These are phyloP conservation scores for Zymoseptoria crescenta DNA, from an alignment of 2,329 filamentous ascomycete species.

Conservation along the genomic window DNA sequence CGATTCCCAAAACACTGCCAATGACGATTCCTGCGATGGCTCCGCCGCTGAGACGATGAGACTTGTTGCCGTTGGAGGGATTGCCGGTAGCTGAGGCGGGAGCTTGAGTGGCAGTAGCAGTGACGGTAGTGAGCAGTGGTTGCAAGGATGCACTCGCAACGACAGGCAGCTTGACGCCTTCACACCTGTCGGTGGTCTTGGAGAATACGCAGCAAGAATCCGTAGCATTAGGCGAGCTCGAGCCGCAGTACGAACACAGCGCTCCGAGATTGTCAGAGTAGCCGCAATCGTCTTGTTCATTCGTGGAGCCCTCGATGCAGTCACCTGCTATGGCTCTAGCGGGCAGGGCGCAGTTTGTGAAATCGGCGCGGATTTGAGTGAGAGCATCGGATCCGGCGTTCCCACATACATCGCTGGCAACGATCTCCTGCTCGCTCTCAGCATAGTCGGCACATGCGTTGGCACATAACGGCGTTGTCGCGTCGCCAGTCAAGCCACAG, in stretches of 20 bases:
- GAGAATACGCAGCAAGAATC: slow-evolving; percentile 91
- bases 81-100: slow-evolving; percentile 16
- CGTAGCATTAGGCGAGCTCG: slow-evolving; percentile 80
- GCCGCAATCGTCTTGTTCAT: slow-evolving; percentile 83
- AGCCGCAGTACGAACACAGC: slow-evolving; percentile 78
- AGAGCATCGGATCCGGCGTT: slow-evolving; percentile 57
- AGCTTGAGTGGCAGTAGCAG: slow-evolving; percentile 42
- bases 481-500: slow-evolving; percentile 58
- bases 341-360: slow-evolving; percentile 79
- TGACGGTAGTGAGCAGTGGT: slow-evolving; percentile 54
- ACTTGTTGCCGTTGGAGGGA: slow-evolving; percentile 23
- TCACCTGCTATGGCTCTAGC: slow-evolving; percentile 64
- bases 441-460: slow-evolving; percentile 83
- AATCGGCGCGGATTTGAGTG: slow-evolving; percentile 80
- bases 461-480: slow-evolving; percentile 73
- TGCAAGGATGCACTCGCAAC: slow-evolving; percentile 52
- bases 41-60: slow-evolving; percentile 59
- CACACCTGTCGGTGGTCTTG: slow-evolving; percentile 64
- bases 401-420: slow-evolving; percentile 68
- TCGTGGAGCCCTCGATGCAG: slow-evolving; percentile 69
- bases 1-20: slow-evolving; percentile 64
- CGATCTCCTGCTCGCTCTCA: slow-evolving; percentile 78
- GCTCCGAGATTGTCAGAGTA: slow-evolving; percentile 64
- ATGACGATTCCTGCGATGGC: slow-evolving; percentile 86
- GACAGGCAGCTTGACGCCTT: slow-evolving; percentile 64